Percentiles rank a stretch among this genome's conserved stretches.
These are phyloP conservation scores for Verticillium isaacii DNA, from an alignment of 2,329 filamentous ascomycete species.

Conservation along the genomic window DNA sequence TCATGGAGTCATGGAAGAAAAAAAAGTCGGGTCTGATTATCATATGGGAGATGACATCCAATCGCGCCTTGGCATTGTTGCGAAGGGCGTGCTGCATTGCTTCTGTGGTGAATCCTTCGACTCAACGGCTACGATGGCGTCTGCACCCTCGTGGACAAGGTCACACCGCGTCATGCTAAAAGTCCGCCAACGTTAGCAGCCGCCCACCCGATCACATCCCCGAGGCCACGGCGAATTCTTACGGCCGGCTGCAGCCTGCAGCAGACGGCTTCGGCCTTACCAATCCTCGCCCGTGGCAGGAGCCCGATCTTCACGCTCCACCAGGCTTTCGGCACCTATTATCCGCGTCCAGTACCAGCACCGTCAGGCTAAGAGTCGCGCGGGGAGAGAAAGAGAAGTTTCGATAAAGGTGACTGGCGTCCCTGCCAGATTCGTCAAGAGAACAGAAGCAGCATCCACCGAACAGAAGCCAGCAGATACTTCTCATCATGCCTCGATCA, in stretches of 20 bases:
- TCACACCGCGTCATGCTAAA: background rate
- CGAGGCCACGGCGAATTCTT: background rate
- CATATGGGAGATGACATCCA: background rate
- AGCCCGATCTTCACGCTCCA: background rate
- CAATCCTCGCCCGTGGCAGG: background rate
- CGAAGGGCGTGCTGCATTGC: background rate
- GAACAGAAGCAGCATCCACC: background rate
- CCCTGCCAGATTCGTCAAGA: background rate
- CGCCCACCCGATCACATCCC: background rate
- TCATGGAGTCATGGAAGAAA: background rate
- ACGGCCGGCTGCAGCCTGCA: background rate
- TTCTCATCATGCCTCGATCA: slow-evolving; percentile 4
- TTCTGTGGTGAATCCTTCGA: background rate
- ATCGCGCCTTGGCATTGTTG: background rate
- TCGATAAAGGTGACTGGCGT: background rate
- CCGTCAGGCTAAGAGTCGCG: background rate
- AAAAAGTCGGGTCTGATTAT: background rate
- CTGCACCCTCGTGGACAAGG: background rate
- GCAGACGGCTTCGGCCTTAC: background rate
- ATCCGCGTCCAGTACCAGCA: background rate
- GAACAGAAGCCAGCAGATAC: background rate
- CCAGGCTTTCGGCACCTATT: background rate
- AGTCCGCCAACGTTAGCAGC: too few relatives aligned
- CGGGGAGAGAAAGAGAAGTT: background rate
- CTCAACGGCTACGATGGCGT: background rate